Evolutionary conservation across 495 filamentous ascomycete genomes (phyloP).

Genomic region (Neurospora tetraspora): DNA sequence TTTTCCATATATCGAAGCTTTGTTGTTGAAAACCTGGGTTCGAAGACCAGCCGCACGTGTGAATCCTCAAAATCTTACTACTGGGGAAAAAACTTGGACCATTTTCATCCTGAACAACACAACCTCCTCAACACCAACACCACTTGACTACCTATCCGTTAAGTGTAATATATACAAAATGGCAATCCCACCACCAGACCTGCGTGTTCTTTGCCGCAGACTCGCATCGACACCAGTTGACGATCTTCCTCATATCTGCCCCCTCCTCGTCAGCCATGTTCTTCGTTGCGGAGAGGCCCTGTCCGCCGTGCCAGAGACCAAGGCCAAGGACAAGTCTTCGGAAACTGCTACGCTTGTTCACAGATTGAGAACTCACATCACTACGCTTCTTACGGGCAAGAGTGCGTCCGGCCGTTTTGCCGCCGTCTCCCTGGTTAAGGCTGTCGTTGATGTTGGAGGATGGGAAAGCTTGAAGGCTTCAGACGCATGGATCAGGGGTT

Average conservation of each 20-base stretch:
- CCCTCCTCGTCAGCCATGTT: constrained; percentile 50
- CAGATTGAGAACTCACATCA: constrained; percentile 68
- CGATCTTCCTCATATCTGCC: constrained; percentile 53
- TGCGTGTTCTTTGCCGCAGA: constrained; percentile 58
- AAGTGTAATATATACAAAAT: not conserved
- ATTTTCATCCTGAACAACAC: not conserved
- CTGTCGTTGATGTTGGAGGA: constrained; percentile 68
- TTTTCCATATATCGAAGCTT: not conserved
- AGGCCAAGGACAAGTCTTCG: constrained; percentile 43
- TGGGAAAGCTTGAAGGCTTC: constrained; percentile 64
- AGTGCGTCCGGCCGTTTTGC: constrained; percentile 63
- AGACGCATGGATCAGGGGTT: constrained; percentile 59
- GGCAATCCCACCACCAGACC: constrained; percentile 27
- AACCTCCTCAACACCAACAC: not conserved
- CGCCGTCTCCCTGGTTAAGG: constrained; percentile 67
- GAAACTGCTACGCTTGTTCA: constrained; percentile 59
- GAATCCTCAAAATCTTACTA: not conserved
- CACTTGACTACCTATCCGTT: not conserved
- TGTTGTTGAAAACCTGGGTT: not conserved
- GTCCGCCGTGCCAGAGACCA: constrained; percentile 37
- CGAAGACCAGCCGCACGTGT: not conserved
- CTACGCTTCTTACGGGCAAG: constrained; percentile 63
- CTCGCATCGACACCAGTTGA: constrained; percentile 52
- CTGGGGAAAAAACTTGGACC: not conserved
- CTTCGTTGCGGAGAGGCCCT: constrained; percentile 50